Conservation (phyloP, 106 monocot species). For the Allium fistulosum region DNA sequence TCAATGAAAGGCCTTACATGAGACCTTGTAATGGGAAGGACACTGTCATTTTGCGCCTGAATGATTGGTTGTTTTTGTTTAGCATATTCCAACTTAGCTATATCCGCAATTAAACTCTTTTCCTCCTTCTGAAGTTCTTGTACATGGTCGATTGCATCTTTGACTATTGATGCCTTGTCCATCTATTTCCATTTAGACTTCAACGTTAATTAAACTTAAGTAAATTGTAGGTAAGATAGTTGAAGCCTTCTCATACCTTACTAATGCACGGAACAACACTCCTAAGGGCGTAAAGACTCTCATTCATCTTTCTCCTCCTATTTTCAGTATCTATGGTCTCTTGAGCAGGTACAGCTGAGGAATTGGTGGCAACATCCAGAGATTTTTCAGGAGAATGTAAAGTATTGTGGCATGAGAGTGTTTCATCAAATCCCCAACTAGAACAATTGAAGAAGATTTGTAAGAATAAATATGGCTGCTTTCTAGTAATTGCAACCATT, state of each 20-base stretch:
- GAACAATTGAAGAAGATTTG: background rate
- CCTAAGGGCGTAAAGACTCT: constrained; percentile 36
- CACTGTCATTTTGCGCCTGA: too few relatives aligned
- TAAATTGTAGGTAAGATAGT: background rate
- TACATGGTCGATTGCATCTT: constrained; percentile 76
- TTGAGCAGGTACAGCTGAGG: background rate
- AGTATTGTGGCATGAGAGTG: constrained; percentile 17
- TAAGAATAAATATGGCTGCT: too few relatives aligned
- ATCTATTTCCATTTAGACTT: constrained; percentile 25
- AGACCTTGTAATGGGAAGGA: background rate
- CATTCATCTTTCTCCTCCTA: constrained; percentile 54
- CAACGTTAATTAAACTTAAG: background rate
- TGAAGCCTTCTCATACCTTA: background rate
- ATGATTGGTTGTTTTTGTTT: background rate
- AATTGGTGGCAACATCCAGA: background rate
- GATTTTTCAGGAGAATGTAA: constrained; percentile 40
- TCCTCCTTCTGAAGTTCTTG: constrained; percentile 52
- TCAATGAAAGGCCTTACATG: background rate
- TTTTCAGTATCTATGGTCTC: background rate
- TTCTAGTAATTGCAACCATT: too few relatives aligned
- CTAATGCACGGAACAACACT: background rate
- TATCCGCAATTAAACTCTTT: constrained; percentile 33
- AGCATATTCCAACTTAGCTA: constrained; percentile 1
- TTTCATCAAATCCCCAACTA: constrained; percentile 24
- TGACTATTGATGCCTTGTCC: constrained; percentile 78